phyloP scores from a whole-genome alignment of 148 eudicot species.

The Amaranthus palmeri region DNA sequence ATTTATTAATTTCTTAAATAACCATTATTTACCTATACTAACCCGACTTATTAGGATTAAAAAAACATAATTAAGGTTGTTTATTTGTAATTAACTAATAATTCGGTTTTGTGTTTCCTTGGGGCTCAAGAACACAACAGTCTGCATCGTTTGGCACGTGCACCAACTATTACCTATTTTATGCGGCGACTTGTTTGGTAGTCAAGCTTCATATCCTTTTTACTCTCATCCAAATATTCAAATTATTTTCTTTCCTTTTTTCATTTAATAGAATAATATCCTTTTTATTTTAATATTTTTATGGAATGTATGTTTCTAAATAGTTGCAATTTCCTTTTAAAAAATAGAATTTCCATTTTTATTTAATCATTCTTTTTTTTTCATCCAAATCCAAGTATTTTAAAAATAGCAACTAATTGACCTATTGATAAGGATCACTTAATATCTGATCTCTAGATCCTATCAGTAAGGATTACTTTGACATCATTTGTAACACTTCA shows the following conservation, averaged over 20 bases:
- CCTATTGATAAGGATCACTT: too few species aligned
- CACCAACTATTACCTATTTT: neutral
- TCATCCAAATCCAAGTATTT: too few species aligned
- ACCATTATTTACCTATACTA: neutral
- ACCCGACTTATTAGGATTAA: neutral
- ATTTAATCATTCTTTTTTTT: too few species aligned
- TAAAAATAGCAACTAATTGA: too few species aligned
- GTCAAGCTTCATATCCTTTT: neutral
- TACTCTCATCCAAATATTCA: neutral
- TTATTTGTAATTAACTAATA: neutral
- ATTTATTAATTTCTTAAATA: too few species aligned
- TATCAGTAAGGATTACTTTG: too few species aligned
- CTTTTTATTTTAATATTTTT: neutral
- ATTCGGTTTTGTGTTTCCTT: neutral
- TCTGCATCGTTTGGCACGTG: neutral
- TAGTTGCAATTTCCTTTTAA: too few species aligned
- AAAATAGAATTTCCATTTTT: too few species aligned
- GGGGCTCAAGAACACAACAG: conserved; percentile 16
- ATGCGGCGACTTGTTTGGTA: conserved; percentile 4
- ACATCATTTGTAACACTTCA: too few species aligned
- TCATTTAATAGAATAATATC: neutral
- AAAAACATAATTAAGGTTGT: neutral
- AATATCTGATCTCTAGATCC: too few species aligned
- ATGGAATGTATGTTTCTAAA: too few species aligned
- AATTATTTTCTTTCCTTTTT: neutral